phyloP scores from a whole-genome alignment of 495 filamentous ascomycete species.

The Lineolata rhizophorae region DNA sequence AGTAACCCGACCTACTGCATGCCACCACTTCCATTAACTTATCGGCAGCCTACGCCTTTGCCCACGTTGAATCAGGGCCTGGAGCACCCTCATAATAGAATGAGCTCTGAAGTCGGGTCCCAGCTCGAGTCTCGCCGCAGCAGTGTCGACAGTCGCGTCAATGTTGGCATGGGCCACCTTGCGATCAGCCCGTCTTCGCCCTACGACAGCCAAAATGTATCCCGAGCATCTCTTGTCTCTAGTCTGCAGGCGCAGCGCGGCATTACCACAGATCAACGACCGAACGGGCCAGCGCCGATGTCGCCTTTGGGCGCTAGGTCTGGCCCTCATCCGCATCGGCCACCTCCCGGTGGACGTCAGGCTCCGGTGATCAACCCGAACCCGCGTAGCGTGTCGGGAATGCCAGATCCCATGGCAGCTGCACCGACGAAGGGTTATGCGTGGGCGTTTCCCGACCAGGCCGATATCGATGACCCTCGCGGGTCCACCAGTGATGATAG shows the following conservation, averaged over 20 bases:
- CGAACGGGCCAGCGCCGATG: slow-evolving; percentile 15
- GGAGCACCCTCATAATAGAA: slow-evolving; percentile 8
- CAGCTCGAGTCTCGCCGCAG: slow-evolving; percentile 19
- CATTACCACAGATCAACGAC: slow-evolving; percentile 14
- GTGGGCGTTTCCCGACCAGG: slow-evolving; percentile 21
- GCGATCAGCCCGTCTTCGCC: slow-evolving; percentile 17
- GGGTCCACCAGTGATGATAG: slow-evolving; percentile 18
- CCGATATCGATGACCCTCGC: slow-evolving; percentile 14
- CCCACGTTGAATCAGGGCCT: slow-evolving; percentile 18
- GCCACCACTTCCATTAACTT: too few species aligned
- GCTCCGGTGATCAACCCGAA: slow-evolving; percentile 20
- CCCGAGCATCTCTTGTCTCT: slow-evolving; percentile 19
- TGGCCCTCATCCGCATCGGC: slow-evolving; percentile 5
- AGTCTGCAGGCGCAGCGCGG: slow-evolving; percentile 18
- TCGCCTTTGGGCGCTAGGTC: slow-evolving; percentile 14
- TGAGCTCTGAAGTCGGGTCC: slow-evolving; percentile 12
- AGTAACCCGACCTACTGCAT: slow-evolving; percentile 1
- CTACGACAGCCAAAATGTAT: slow-evolving; percentile 21
- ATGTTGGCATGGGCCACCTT: slow-evolving; percentile 16
- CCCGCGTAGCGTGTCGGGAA: slow-evolving; percentile 15
- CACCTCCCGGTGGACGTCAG: slow-evolving; percentile 14
- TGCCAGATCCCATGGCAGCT: slow-evolving; percentile 21
- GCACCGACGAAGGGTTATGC: slow-evolving; percentile 21
- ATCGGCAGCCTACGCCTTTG: slow-evolving; percentile 7
- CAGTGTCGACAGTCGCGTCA: slow-evolving; percentile 22